phyloP scores from a whole-genome alignment of 2,329 filamentous ascomycete genomes.

The Curvularia verruculosa region DNA sequence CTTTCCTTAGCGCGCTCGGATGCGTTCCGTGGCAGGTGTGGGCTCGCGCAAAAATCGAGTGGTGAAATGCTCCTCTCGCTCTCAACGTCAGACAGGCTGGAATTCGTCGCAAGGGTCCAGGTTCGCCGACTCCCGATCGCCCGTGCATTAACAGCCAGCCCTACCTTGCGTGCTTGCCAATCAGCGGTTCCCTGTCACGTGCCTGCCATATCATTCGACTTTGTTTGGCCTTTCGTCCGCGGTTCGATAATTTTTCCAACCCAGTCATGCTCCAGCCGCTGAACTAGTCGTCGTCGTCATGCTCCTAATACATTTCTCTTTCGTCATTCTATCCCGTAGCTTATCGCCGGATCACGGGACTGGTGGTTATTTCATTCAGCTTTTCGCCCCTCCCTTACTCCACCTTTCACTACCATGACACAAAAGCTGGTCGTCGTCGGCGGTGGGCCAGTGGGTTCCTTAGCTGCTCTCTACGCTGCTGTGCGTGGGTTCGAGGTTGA shows the following conservation, averaged over 20 bases:
- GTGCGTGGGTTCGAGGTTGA: slow-evolving; percentile 87
- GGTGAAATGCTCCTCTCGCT: slow-evolving; percentile 9
- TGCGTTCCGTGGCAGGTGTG: slow-evolving; percentile 8
- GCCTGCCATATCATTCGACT: slow-evolving; percentile 7
- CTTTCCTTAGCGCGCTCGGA: slow-evolving; percentile 1
- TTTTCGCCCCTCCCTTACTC: neutral
- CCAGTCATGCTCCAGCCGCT: neutral
- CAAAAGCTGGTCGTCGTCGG: slow-evolving; percentile 85
- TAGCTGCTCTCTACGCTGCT: slow-evolving; percentile 92
- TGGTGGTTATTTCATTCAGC: neutral
- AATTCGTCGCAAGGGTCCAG: slow-evolving; percentile 25
- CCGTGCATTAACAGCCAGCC: slow-evolving; percentile 16
- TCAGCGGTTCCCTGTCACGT: too few species aligned
- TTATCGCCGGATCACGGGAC: slow-evolving; percentile 3
- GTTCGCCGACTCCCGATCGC: slow-evolving; percentile 22
- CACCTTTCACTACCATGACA: slow-evolving; percentile 27
- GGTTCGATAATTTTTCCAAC: slow-evolving; percentile 5
- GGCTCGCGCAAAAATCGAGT: slow-evolving; percentile 27
- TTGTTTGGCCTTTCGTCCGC: slow-evolving; percentile 10
- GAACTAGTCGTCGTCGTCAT: neutral
- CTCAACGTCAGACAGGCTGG: slow-evolving; percentile 16
- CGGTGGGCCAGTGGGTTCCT: slow-evolving; percentile 88
- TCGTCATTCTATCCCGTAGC: neutral
- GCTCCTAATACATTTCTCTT: neutral
- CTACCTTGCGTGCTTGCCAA: slow-evolving; percentile 15